These are phyloP conservation scores for Aspergillus sp. DNA, from an alignment of 2,329 filamentous ascomycete genomes.

Conservation along the genomic window DNA sequence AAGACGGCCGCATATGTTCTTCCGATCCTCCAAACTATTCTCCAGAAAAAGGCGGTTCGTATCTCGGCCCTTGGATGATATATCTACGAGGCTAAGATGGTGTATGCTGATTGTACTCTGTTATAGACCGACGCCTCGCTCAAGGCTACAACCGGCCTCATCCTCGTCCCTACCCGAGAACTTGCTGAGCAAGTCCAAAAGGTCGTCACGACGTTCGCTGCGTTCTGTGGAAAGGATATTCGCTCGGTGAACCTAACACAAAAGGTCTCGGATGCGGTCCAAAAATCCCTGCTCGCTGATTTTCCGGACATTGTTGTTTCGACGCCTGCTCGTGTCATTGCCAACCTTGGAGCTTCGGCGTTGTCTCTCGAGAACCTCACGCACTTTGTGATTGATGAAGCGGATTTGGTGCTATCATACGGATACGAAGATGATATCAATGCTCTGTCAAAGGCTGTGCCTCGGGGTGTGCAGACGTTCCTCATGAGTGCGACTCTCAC, in stretches of 20 bases:
- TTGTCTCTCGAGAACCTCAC: constrained; percentile 73
- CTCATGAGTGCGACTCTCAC: constrained; percentile 94
- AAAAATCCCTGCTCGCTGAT: constrained; percentile 82
- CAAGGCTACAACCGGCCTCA: constrained; percentile 70
- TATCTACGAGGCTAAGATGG: neutral
- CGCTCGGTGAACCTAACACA: constrained; percentile 84
- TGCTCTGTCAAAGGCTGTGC: constrained; percentile 75
- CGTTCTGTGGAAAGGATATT: constrained; percentile 84
- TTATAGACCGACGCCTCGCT: constrained; percentile 41
- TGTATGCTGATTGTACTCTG: constrained; percentile 6
- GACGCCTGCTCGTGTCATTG: constrained; percentile 81
- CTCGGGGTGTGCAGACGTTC: constrained; percentile 84
- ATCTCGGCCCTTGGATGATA: neutral
- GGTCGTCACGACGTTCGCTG: constrained; percentile 73
- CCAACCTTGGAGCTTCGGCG: constrained; percentile 74
- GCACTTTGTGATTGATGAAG: constrained; percentile 89
- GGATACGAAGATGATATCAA: constrained; percentile 91
- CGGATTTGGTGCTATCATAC: constrained; percentile 90
- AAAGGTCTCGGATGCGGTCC: constrained; percentile 86
- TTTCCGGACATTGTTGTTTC: constrained; percentile 87
- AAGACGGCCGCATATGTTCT: constrained; percentile 97
- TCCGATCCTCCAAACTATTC: constrained; percentile 81
- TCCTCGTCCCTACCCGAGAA: constrained; percentile 93
- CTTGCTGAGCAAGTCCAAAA: constrained; percentile 89
- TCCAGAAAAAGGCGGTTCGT: constrained; percentile 73